Percentiles rank a stretch among this genome's conserved stretches.
These are phyloP conservation scores for Verticillium dahliae DNA, from an alignment of 2,329 filamentous ascomycete species.

Conservation along the genomic window DNA sequence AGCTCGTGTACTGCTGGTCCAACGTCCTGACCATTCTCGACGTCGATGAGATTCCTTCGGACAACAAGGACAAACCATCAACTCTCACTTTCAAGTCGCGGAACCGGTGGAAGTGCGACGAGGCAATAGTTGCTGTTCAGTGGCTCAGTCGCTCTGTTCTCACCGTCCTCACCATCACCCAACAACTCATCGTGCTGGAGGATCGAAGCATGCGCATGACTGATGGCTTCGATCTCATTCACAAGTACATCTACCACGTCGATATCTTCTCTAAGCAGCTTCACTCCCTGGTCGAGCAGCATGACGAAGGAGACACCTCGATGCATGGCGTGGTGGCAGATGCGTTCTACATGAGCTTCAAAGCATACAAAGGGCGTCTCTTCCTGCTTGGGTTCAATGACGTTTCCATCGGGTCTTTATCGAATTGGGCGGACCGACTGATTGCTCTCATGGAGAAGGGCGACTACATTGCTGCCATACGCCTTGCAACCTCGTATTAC, in stretches of 20 bases:
- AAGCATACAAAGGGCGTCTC: constrained; percentile 85
- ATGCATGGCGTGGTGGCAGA: constrained; percentile 96
- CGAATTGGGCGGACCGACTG: constrained; percentile 94
- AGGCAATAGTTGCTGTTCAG: constrained; percentile 92
- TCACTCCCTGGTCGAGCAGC: constrained; percentile 75
- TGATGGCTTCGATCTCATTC: constrained; percentile 85
- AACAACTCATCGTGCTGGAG: constrained; percentile 86
- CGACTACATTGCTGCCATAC: constrained; percentile 90
- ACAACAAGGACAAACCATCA: constrained; percentile 70
- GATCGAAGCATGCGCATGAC: constrained; percentile 85
- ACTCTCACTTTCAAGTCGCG: constrained; percentile 74
- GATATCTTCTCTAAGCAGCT: constrained; percentile 88
- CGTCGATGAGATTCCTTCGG: constrained; percentile 63
- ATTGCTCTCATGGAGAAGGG: constrained; percentile 93
- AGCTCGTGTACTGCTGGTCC: constrained; percentile 97
- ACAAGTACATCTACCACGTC: constrained; percentile 86
- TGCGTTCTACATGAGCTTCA: constrained; percentile 97
- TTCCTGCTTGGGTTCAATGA: constrained; percentile 95
- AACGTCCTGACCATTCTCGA: constrained; percentile 94
- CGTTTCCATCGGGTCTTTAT: constrained; percentile 81
- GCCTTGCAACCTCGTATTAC: constrained; percentile 87
- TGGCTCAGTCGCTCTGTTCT: constrained; percentile 94
- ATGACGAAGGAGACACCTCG: constrained; percentile 78
- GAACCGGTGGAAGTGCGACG: constrained; percentile 87
- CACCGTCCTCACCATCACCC: constrained; percentile 87